Evolutionary conservation across 371 early-diverging fungal genomes (phyloP).

Genomic region (Mortierella sp.): DNA sequence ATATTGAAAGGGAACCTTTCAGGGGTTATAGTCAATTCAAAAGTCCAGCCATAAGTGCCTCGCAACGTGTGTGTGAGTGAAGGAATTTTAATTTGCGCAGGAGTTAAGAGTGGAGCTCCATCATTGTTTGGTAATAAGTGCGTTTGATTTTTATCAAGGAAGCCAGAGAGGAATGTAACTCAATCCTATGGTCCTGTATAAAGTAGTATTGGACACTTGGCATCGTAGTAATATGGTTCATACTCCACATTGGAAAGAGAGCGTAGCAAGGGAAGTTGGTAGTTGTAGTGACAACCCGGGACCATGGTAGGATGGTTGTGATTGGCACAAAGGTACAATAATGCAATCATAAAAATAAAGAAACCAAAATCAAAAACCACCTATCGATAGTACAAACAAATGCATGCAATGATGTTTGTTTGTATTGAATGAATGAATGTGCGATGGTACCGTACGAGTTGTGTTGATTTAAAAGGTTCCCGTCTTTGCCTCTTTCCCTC

Average conservation of each 20-base stretch:
- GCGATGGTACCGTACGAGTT: background rate
- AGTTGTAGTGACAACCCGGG: no score
- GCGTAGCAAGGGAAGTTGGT: background rate
- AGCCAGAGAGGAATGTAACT: no score
- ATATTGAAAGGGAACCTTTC: background rate
- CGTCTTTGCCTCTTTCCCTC: constrained; percentile 5
- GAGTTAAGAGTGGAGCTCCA: constrained; percentile 3
- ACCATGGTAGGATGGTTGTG: no score
- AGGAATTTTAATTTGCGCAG: constrained; percentile 16
- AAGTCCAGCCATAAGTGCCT: constrained; percentile 1
- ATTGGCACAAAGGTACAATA: no score
- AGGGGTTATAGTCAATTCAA: background rate
- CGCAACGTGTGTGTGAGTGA: background rate
- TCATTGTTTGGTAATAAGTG: no score
- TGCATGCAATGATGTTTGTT: no score
- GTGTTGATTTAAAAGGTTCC: constrained; percentile 4
- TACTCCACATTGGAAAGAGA: background rate
- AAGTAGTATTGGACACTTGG: background rate
- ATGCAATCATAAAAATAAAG: no score
- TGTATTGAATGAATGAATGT: background rate
- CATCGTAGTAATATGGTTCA: constrained; percentile 4
- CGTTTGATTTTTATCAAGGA: no score
- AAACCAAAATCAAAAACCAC: no score
- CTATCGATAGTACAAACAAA: no score
- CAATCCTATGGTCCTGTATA: background rate